Conservation (phyloP, 495 filamentous ascomycete species). For the Trichocladium antarcticum region DNA sequence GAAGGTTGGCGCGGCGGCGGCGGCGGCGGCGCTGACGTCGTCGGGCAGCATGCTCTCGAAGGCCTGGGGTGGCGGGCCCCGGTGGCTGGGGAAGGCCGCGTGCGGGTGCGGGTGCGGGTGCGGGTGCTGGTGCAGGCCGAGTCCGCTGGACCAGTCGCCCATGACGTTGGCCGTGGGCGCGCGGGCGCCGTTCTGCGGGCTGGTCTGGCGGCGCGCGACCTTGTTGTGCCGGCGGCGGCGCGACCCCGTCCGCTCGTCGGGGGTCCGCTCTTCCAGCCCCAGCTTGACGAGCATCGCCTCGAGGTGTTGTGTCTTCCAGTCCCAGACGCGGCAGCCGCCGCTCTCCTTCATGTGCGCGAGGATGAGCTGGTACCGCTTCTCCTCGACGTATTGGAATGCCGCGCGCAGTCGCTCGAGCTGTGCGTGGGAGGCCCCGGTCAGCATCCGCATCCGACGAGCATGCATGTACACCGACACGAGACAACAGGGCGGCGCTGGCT, state of each 20-base stretch:
- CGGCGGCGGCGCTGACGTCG: no score
- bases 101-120: slow-evolving; percentile 14
- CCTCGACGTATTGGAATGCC: slow-evolving; percentile 24
- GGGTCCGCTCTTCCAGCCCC: slow-evolving; percentile 24
- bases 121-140: slow-evolving; percentile 17
- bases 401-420: slow-evolving; percentile 24
- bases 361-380: slow-evolving; percentile 26
- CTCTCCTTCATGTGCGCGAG: slow-evolving; percentile 29
- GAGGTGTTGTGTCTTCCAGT: slow-evolving; percentile 30
- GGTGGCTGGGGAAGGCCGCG: slow-evolving; percentile 5
- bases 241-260: slow-evolving; percentile 22
- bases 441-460: no score
- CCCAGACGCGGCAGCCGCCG: slow-evolving; percentile 29
- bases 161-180: slow-evolving; percentile 7
- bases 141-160: slow-evolving; percentile 22
- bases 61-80: no score
- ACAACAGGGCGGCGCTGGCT: slow-evolving; percentile 6
- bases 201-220: slow-evolving; percentile 25
- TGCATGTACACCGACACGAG: no score
- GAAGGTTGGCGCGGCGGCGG: slow-evolving; percentile 15
- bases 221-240: slow-evolving; percentile 27
- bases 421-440: neutral
- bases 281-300: slow-evolving; percentile 30
- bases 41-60: slow-evolving; percentile 17
- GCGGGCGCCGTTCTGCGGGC: slow-evolving; percentile 23